phyloP scores from a whole-genome alignment of 2,329 filamentous ascomycete species.

The Nannizziopsis barbatae region DNA sequence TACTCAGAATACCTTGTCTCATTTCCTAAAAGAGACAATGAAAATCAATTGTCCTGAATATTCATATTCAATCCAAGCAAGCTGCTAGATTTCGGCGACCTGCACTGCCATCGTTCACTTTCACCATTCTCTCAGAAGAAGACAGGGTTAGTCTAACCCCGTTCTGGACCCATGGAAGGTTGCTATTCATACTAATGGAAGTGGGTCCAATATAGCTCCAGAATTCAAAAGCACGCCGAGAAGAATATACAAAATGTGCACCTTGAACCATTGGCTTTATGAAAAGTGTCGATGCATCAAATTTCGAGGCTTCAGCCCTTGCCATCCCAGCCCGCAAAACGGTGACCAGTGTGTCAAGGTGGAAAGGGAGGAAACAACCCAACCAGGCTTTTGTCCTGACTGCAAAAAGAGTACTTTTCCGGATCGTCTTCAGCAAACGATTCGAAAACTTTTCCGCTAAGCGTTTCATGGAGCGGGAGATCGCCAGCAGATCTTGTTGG shows the following conservation, averaged over 20 bases:
- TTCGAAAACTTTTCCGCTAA: constrained; percentile 1
- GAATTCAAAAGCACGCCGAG: neutral
- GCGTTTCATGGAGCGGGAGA: too few relatives aligned
- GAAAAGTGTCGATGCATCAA: constrained; percentile 7
- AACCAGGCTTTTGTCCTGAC: neutral
- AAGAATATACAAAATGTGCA: constrained; percentile 2
- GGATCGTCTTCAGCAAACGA: neutral
- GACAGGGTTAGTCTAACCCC: too few relatives aligned
- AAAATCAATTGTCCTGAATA: too few relatives aligned
- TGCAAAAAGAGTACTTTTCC: neutral
- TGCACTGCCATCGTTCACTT: too few relatives aligned
- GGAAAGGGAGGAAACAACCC: constrained; percentile 1
- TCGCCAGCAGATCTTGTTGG: too few relatives aligned
- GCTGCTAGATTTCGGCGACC: too few relatives aligned
- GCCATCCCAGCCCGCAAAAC: neutral
- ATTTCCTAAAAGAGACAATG: too few relatives aligned
- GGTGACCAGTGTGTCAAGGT: neutral
- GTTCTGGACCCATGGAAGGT: too few relatives aligned
- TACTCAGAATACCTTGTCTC: too few relatives aligned
- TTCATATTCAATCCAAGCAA: too few relatives aligned
- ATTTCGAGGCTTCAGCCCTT: constrained; percentile 2
- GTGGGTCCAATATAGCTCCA: neutral
- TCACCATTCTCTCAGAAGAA: too few relatives aligned
- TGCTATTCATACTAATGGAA: too few relatives aligned
- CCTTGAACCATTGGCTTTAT: constrained; percentile 5